Evolutionary conservation across 805 yeast species (phyloP).

Genomic region (Cyberlindnera saturnus): DNA sequence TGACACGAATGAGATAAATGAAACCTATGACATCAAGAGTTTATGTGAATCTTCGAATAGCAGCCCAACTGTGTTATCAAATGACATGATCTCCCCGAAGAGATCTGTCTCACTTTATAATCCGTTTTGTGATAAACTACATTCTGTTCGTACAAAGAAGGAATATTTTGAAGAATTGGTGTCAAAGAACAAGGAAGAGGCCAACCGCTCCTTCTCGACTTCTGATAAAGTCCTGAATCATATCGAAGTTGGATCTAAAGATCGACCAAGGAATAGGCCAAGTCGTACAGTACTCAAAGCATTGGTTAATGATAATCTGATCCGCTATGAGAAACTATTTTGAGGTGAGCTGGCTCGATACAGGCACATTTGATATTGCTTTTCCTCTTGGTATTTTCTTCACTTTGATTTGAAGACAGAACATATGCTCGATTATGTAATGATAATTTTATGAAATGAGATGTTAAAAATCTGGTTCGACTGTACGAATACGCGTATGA

Average conservation of each 20-base stretch:
- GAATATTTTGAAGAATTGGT: slow-evolving; percentile 16
- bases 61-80: no score
- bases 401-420: no score
- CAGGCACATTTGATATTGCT: no score
- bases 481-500: no score
- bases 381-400: no score
- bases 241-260: not conserved
- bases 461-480: no score
- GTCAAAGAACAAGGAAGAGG: not conserved
- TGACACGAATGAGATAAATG: no score
- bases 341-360: not conserved
- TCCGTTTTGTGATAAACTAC: no score
- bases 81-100: not conserved
- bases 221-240: not conserved
- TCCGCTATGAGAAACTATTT: slow-evolving; percentile 18
- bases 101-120: not conserved
- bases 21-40: no score
- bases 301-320: slow-evolving; percentile 14
- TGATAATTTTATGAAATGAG: no score
- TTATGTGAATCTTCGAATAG: no score
- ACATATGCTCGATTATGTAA: no score
- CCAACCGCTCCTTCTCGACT: not conserved
- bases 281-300: slow-evolving; percentile 19
- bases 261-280: slow-evolving; percentile 8
- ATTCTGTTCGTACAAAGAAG: slow-evolving; percentile 2